These are phyloP conservation scores for Cynara cardunculus DNA, from an alignment of 129 eudicot genomes.

Conservation along the genomic window DNA sequence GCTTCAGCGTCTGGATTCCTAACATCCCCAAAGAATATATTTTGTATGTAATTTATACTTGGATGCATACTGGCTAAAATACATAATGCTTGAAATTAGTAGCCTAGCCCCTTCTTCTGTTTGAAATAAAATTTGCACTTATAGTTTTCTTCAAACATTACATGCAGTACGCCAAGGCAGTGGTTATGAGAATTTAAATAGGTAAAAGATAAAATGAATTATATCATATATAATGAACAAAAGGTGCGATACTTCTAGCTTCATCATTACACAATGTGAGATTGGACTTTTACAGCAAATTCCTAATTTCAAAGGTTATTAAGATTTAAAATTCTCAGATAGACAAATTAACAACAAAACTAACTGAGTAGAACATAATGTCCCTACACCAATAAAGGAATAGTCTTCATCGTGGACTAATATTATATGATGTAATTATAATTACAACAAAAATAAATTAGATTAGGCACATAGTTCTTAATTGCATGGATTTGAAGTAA, in stretches of 20 bases:
- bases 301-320: background rate
- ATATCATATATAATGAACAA: too few species aligned
- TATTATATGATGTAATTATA: background rate
- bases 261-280: background rate
- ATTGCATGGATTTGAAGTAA: background rate
- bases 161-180: background rate
- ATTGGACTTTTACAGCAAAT: background rate
- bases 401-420: background rate
- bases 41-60: background rate
- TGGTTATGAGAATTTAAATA: background rate
- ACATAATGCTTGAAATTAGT: background rate
- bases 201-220: too few species aligned
- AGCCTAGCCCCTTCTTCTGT: background rate
- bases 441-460: background rate
- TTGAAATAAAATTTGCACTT: background rate
- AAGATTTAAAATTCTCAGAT: background rate
- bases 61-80: background rate
- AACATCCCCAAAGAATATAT: background rate
- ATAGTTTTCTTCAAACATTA: background rate
- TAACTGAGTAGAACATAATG: background rate
- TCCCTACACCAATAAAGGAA: background rate
- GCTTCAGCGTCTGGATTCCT: too few species aligned
- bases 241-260: background rate
- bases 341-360: background rate
- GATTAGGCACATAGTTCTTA: conserved; percentile 6